Conservation (phyloP, 306 rosid species). For the Malus domestica region DNA sequence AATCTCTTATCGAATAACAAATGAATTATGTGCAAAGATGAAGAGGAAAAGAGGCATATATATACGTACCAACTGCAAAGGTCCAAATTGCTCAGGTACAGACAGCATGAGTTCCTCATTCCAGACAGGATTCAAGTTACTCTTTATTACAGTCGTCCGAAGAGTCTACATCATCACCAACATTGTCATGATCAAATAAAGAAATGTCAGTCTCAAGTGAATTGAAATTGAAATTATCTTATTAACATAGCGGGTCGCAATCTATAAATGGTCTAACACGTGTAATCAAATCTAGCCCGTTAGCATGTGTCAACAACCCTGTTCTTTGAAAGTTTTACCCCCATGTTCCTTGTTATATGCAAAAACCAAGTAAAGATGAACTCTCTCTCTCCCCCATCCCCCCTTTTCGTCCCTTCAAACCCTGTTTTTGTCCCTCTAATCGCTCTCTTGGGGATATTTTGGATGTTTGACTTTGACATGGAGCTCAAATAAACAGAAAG, state of each 20-base stretch:
- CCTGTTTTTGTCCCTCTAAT: not conserved
- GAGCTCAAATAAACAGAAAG: not conserved
- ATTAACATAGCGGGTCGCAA: not conserved
- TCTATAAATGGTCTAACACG: not conserved
- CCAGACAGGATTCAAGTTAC: slow-evolving; percentile 99
- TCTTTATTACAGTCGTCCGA: slow-evolving; percentile 51
- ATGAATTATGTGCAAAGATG: not conserved
- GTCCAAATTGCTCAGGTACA: slow-evolving; percentile 73
- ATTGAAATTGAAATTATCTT: not conserved
- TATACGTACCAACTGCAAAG: slow-evolving; percentile 70
- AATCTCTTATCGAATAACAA: not conserved
- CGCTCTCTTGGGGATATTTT: not conserved
- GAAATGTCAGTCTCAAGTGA: not conserved
- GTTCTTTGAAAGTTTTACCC: not conserved
- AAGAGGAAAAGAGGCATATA: not conserved
- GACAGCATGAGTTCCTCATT: slow-evolving; percentile 95
- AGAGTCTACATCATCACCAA: slow-evolving; percentile 40
- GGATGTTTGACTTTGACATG: not conserved
- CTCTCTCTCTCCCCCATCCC: not conserved
- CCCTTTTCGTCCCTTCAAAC: not conserved
- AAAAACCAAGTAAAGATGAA: not conserved
- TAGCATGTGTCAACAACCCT: not conserved
- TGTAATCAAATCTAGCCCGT: not conserved
- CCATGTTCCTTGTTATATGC: not conserved
- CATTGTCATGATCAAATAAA: slow-evolving; percentile 13